Evolutionary conservation across 768 basidiomycete genomes (phyloP), one percentile per base, ranked within the genome.

Genomic region (Boletus tylopilopsis): DNA sequence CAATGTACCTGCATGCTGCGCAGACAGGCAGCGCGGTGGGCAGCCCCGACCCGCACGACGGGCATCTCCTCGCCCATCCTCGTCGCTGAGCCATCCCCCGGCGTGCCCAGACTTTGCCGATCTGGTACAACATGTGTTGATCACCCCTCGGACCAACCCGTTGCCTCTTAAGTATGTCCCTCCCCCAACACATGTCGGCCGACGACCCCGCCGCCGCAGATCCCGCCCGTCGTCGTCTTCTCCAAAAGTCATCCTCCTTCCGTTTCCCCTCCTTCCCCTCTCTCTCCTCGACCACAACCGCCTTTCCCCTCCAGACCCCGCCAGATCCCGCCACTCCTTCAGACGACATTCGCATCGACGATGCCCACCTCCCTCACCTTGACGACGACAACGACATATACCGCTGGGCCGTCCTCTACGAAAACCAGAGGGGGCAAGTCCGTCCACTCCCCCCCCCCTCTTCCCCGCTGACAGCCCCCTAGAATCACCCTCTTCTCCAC

Each of bases 401-500:
- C 62, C 76, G 77, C 64, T 92, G 89, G 89, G 89, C 86, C 7
- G 64, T 86, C 10, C 59, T 91, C 10, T 89, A 88, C 53, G 89
- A 92, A 68, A 90, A 91, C 61, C 89, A 92, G 68, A 73, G 89
- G 61, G 89, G 89, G 89, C 87, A 53, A 27, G 74, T 72, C 50
- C n/a, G 9, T 35, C 10, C 35, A 36, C 16, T 13, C 22, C 41
- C 1, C 16, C 32, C 33, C 22, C 24, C 49, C 37, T 44, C 36
- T 33, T 45, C 37, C 22, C 3, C 39, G 36, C 54, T 53, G 27
- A 58, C 42, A 36, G 4, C 41, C 23, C 47, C 79, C 81, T 13
- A 69, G 68, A 10, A 64, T 84, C 56, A 89, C 82, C 21, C 41
- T 89, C 16, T 87, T 90, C 67, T 88, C 86, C 23, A 76, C 77